Base-by-base conservation (phyloP, 768 basidiomycete genomes). In the Glaciozyma martinii region DNA sequence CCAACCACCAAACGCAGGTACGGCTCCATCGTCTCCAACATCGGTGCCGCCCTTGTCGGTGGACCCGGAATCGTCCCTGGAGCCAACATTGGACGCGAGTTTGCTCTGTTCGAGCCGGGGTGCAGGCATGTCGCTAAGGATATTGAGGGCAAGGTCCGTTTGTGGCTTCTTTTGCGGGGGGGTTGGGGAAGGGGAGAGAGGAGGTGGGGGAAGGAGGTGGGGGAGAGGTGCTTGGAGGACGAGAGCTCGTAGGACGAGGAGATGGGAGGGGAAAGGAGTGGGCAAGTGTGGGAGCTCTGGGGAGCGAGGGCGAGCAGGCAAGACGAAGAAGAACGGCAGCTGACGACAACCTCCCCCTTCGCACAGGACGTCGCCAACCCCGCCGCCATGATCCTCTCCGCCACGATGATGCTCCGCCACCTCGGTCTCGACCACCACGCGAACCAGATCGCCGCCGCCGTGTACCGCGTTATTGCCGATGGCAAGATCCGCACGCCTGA, bases 11-110 rank as follows among this genome's bases (percentile, higher is more conserved):
- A 74, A 74, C 70, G 71, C 78, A 33, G 33, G 59, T 98, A 98
- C 78, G 94, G 94, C 65, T 93, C 90, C 71, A 98, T 98, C 73
- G 87, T 93, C 65, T 92, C 90, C 71, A 97, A 99, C 81, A 97
- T 99, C 68, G 94, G 95, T 73, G 92, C 95, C 66, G 95, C 94
- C 27, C 87, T 99, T 27, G 94, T 99, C 47, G 95, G 95, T 75
- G 95, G 95, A 47, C 95, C 94, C 46, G 95, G 95, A 75, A 85
- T 98, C 72, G 94, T 98, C 29, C 93, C 95, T 13, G 95, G 95
- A 23, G 94, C 92, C 80, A 98, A 98, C 77, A 87, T 99, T 72
- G 95, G 95, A 74, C 83, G 90, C 61, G 90, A 98, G 78, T 98
- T 90, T 76, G 95, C 95, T 30, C 82, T 99, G 60, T 99, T 99